phyloP scores from a whole-genome alignment of 176 grass and related monocot species.

The Rhipidocladum racemiflorum region DNA sequence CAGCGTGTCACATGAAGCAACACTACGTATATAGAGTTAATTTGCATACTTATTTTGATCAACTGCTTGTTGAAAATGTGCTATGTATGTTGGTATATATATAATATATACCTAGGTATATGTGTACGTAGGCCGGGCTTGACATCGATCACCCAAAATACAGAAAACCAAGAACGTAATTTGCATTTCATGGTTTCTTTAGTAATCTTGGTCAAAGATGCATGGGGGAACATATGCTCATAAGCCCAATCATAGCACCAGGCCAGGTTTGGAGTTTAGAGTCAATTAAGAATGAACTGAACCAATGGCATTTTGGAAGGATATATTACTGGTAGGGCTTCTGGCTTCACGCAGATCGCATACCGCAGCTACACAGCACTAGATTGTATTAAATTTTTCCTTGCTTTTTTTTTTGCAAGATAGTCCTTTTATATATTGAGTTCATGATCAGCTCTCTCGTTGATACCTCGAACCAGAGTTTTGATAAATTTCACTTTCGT shows the following conservation, averaged over 20 bases:
- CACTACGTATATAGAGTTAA: not conserved
- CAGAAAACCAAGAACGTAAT: not conserved
- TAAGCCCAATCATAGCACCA: constrained; percentile 31
- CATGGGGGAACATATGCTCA: constrained; percentile 6
- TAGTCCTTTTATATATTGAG: not conserved
- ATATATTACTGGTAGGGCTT: not conserved
- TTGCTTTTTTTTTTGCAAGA: no score
- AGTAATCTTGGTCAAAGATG: constrained; percentile 23
- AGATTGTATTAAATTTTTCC: not conserved
- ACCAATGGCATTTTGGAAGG: constrained; percentile 23
- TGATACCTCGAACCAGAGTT: not conserved
- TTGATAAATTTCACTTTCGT: not conserved
- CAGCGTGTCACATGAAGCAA: not conserved
- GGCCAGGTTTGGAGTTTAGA: not conserved
- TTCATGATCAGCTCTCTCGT: not conserved
- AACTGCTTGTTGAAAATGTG: not conserved
- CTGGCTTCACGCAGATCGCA: not conserved
- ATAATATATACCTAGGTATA: not conserved
- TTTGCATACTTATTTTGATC: not conserved
- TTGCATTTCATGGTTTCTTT: constrained; percentile 21
- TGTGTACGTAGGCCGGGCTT: not conserved
- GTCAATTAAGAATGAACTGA: constrained; percentile 3
- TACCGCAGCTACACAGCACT: not conserved
- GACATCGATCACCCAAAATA: not conserved
- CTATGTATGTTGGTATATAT: not conserved